Conservation (phyloP, 202 grass and related monocot species). For the Saccharum hybrid region DNA sequence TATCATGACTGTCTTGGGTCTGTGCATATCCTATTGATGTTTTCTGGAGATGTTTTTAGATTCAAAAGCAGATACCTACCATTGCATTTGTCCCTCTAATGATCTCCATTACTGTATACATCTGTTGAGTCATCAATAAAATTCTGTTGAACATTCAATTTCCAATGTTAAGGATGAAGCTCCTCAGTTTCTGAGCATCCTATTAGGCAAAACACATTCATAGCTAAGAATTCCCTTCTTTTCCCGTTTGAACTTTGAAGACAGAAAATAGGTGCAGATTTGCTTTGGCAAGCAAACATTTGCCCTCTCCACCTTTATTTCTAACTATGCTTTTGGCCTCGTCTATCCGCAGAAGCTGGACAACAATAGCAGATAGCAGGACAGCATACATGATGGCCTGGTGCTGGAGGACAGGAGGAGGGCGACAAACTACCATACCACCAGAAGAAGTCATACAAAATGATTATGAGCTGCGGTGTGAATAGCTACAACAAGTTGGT, state of each 20-base stretch:
- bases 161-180: neutral
- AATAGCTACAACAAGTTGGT: conserved; percentile 11
- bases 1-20: neutral
- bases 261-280: neutral
- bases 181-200: neutral
- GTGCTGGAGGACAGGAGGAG: conserved; percentile 6
- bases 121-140: neutral
- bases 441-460: neutral
- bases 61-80: neutral
- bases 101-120: neutral
- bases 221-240: neutral
- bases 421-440: neutral
- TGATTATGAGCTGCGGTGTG: conserved; percentile 6
- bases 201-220: neutral
- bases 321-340: conserved; percentile 23
- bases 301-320: neutral
- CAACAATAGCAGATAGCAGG: neutral
- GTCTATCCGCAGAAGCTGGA: conserved; percentile 28
- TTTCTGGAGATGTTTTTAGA: neutral
- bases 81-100: neutral
- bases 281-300: neutral
- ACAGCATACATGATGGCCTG: neutral
- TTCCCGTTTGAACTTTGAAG: neutral
- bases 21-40: neutral
- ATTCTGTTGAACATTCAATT: conserved; percentile 13